These are phyloP conservation scores for Zymoseptoria tritici DNA, from an alignment of 2,329 filamentous ascomycete species.

Conservation along the genomic window DNA sequence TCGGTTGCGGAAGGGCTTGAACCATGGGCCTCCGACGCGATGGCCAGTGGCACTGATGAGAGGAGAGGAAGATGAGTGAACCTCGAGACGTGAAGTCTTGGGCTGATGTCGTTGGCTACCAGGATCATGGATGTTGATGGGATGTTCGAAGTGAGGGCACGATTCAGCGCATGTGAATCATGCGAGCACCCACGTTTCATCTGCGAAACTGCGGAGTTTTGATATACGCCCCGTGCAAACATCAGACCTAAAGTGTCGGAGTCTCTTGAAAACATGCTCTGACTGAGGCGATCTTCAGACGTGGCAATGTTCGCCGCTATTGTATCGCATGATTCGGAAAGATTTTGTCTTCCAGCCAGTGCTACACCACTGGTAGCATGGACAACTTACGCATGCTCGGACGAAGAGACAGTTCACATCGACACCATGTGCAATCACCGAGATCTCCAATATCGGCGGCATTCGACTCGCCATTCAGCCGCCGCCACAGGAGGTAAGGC, in stretches of 20 bases:
- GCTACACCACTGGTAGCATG: too few relatives aligned
- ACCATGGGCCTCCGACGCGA: neutral
- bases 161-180: neutral
- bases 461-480: too few relatives aligned
- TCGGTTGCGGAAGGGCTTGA: constrained; percentile 11
- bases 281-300: neutral
- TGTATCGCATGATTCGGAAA: neutral
- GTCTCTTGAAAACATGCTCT: neutral
- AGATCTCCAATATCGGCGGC: too few relatives aligned
- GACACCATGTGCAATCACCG: too few relatives aligned
- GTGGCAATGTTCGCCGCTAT: neutral
- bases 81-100: neutral
- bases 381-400: too few relatives aligned
- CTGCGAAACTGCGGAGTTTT: neutral
- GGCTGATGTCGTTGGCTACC: neutral
- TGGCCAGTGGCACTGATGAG: neutral
- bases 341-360: too few relatives aligned
- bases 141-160: neutral
- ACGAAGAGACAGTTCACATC: too few relatives aligned
- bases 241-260: neutral
- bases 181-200: neutral
- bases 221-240: neutral
- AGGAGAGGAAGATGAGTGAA: constrained; percentile 4
- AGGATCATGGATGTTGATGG: neutral
- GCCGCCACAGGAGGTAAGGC: too few relatives aligned